Evolutionary conservation across 2,329 filamentous ascomycete species (phyloP), one percentile per base, ranked within the genome.

Genomic region (Grosmannia penicillata): DNA sequence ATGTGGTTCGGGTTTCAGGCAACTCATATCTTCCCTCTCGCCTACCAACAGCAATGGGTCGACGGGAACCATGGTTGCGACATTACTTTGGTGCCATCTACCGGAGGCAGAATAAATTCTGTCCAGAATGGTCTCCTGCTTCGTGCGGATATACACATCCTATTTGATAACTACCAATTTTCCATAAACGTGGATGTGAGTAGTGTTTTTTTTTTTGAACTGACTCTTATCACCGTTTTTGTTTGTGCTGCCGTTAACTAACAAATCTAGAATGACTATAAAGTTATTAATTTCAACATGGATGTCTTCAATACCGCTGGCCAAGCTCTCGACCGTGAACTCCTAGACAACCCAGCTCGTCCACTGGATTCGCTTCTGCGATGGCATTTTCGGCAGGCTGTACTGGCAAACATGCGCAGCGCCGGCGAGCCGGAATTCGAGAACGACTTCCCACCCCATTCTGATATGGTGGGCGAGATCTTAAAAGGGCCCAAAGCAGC

Each of bases 381-480:
- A 6, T 36, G 34, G 34, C 25, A 36, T 19, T 36, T 36, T 23
- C 24, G 25, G 6, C 34, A 36, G 25, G 26, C 18, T 3, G 34
- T 36, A 6, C 26, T 36, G 11, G 24, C 24, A 4, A 36, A 36
- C 22, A 19, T 36, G 17, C 25, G 34, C 6, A 26, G 34, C 13
- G 18, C 34, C 6, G 34, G 34, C 13, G 34, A 36, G 13, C 34
- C 34, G 25, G 4, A n/a, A 9, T 24, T 22, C 2, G 40, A 42
- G 6, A 15, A 21, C 9, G 36, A 42, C 13, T 42, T 42, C 11
- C 40, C 36, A 17, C 36, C 40, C 4, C 32, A 33, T 17, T 35
- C 35, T 1, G 36, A 42, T 21, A 41, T 38, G 27, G 22, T 41
- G 22, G 36, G 27, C 13, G 39, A 35, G n/a, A 38, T 41, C 27